Base-by-base conservation (phyloP, 192 early-diverging fungal genomes). In the Jimgerdemannia flammicorona region DNA sequence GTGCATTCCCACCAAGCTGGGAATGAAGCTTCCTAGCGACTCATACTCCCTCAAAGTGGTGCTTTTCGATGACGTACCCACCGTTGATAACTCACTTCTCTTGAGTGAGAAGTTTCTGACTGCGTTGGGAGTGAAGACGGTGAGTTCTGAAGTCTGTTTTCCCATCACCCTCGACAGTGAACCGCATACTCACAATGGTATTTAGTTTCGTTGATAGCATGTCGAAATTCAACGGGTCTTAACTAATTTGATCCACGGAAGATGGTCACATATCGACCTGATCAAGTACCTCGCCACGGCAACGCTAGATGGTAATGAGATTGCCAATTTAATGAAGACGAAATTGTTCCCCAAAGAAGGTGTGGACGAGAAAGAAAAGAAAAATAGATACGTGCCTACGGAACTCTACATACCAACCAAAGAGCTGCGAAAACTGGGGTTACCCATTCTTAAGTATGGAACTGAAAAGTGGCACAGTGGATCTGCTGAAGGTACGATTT, bases 201-300 rank as follows among this genome's bases (percentile, higher is more conserved):
- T 65, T 14, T 19, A 1, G 14, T 65, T 18, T 18, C 64, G 64
- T 19, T 65, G 8, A 69, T 19, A 88, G 83, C 90, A 94, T 75
- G 94, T 96, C 9, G 93, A 96, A 43, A 78, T 97, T 42, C 92
- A 94, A 74, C 67, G 95, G 70, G 86, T 97, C 11, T 95, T 97
- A 82, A 90, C 93, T 68, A 85, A 94, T 11, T 81, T 97, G 44
- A 78, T 84, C 67, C 86, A 84, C 64, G 87, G 91, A n/a, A n/a
- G n/a, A 67, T 97, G 93, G 94, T 92, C 94, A 70, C 93, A 96
- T 74, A 84, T 92, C 19, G 89, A 94, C 77, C 81, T 97, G 3
- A 79, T 93, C 19, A 96, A 94, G 73, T 97, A 96, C 77, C 81
- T 97, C 18, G 85, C 90, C 0, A 85, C 87, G 0, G 86, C 93